Base-by-base conservation (phyloP, 352 stramenopile species). In the Elongisporangium undulatum region DNA sequence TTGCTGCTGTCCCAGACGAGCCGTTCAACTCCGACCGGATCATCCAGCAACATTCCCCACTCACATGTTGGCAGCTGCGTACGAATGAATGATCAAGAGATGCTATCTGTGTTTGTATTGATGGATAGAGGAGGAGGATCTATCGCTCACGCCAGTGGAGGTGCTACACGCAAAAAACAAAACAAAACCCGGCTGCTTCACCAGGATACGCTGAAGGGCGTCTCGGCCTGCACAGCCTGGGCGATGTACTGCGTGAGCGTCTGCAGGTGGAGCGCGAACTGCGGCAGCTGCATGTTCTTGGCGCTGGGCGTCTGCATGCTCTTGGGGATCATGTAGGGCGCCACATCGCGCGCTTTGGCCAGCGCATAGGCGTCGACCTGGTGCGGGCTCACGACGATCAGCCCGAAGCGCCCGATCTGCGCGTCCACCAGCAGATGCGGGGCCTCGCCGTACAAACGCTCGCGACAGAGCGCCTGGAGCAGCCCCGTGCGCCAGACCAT, bases 351-450 rank as follows among this genome's bases (percentile, higher is more conserved):
- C 20, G 67, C 65, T 50, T 86, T 81, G 19, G 65, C 64, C 62
- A 77, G 84, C 17, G 79, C 77, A 19, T 74, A 69, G 10, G 77
- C 69, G 53, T 89, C 79, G 1, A 76, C 67, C 51, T 82, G 72
- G 56, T 89, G 75, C 23, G 79, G 79, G 58, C 73, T 87, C 2
- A 83, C 68, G 34, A 89, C 71, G 13, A 89, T 66, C 8, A 89
- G 69, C 13, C 79, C 79, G 51, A 89, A 89, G 21, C 67, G 75
- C 13, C 79, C 79, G 8, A 68, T 54, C 10, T 48, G 48, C 1
- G 57, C 59, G 21, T 86, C 69, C 12, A 74, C 45, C 10, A 89
- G 65, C 49, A 79, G 64, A 34, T 85, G 74, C 3, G 76, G 67
- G 2, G 66, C 62, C 13, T 61, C 74, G 12, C 75, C 75, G 39